phyloP scores from a whole-genome alignment of 345 rosid species.

The Erysimum cheiranthoides region DNA sequence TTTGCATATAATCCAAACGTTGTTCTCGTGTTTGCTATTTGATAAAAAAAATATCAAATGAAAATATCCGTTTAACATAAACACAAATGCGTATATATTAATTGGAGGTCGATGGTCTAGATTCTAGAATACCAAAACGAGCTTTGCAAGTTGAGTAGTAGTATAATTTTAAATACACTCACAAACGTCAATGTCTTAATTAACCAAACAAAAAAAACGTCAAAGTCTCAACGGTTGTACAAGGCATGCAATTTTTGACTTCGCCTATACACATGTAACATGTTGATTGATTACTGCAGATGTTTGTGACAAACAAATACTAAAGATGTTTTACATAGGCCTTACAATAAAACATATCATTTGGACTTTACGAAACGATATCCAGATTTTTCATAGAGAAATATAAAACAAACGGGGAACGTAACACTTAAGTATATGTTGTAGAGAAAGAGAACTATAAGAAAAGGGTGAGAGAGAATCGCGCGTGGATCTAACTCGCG shows the following conservation, averaged over 20 bases:
- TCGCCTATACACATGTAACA: slow-evolving; percentile 12
- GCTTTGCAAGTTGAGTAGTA: neutral
- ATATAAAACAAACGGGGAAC: neutral
- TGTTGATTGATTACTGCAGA: neutral
- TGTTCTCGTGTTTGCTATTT: slow-evolving; percentile 23
- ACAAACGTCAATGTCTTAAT: slow-evolving; percentile 28
- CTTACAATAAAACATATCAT: slow-evolving; percentile 16
- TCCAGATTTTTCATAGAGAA: neutral
- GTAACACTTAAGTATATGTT: neutral
- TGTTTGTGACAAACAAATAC: neutral
- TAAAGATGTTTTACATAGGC: neutral
- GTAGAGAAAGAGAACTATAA: no score
- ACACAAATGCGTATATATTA: neutral
- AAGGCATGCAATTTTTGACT: slow-evolving; percentile 31
- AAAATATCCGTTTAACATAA: neutral
- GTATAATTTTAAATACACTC: neutral
- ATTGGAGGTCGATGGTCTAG: neutral
- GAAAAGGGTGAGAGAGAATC: no score
- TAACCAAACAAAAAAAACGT: no score
- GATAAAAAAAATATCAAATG: neutral
- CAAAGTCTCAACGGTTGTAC: slow-evolving; percentile 7
- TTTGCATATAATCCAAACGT: slow-evolving; percentile 9
- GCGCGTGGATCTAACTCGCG: no score
- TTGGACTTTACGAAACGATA: slow-evolving; percentile 4
- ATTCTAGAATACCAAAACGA: neutral